phyloP scores from a whole-genome alignment of 805 yeast species.

The Kluyveromyces siamensis region DNA sequence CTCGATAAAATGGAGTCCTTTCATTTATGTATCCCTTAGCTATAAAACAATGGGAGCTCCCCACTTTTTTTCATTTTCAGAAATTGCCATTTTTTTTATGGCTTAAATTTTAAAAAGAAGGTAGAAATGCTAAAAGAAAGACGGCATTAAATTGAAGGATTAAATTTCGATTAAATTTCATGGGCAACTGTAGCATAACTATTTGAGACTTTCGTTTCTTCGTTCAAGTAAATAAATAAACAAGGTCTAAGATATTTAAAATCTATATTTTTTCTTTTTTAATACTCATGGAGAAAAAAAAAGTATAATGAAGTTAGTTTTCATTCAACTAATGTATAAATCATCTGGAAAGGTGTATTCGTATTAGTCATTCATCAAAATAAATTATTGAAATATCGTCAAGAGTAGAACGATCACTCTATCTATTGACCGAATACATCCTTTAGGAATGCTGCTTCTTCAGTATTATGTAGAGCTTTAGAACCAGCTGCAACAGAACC shows the following conservation, averaged over 20 bases:
- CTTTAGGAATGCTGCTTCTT: slow-evolving; percentile 78
- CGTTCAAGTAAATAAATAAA: neutral
- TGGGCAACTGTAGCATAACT: neutral
- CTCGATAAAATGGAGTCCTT: too few relatives aligned
- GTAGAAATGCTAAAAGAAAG: neutral
- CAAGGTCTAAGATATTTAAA: neutral
- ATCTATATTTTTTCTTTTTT: neutral
- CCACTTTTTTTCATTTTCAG: neutral
- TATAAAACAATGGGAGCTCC: too few relatives aligned
- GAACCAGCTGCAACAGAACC: slow-evolving; percentile 98
- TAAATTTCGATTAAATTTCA: too few relatives aligned
- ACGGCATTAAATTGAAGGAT: neutral
- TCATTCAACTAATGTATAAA: neutral
- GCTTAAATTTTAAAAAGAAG: neutral
- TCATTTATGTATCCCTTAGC: too few relatives aligned
- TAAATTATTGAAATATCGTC: neutral
- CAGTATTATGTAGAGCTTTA: slow-evolving; percentile 76
- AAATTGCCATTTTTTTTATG: neutral
- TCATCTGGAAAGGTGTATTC: neutral
- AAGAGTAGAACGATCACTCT: neutral
- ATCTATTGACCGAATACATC: slow-evolving; percentile 47
- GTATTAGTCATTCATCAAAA: neutral
- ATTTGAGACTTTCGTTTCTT: neutral
- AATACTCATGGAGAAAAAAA: neutral
- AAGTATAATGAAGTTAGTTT: neutral